Evolutionary conservation across 345 rosid genomes (phyloP).

Genomic region (Angophora floribunda): DNA sequence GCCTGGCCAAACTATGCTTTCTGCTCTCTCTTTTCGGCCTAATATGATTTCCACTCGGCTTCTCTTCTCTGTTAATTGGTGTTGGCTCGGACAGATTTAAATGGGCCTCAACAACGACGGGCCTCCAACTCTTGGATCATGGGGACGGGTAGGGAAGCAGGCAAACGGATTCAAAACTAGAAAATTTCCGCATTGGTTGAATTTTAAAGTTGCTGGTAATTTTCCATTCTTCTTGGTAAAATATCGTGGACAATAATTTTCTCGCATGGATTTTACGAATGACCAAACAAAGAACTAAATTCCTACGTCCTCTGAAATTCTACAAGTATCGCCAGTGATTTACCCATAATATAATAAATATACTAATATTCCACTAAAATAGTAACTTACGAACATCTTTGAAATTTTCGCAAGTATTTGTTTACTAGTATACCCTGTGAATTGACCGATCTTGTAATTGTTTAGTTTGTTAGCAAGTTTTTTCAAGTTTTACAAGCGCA

Average conservation of each 20-base stretch:
- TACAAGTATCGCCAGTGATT: background rate
- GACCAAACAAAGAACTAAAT: background rate
- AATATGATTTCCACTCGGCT: too few species aligned
- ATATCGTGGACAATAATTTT: too few species aligned
- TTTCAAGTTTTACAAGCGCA: background rate
- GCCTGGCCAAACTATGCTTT: background rate
- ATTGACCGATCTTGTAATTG: background rate
- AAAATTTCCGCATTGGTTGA: too few species aligned
- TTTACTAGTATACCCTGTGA: background rate
- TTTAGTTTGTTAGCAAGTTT: background rate
- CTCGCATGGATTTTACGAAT: background rate
- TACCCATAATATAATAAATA: background rate
- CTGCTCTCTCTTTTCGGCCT: background rate
- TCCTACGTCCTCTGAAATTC: background rate
- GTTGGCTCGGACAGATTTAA: too few species aligned
- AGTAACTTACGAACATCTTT: background rate
- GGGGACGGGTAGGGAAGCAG: too few species aligned
- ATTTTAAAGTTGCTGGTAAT: too few species aligned
- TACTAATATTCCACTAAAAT: too few species aligned
- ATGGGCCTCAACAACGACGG: too few species aligned
- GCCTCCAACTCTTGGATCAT: too few species aligned
- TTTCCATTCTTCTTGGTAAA: too few species aligned
- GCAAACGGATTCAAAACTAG: too few species aligned
- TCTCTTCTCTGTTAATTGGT: too few species aligned
- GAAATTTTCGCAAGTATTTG: background rate